A percentile compares a stretch with the other conserved stretches of the same genome.
Evolutionary conservation across 2,329 filamentous ascomycete species (phyloP).

Genomic region (Parastagonospora avenae): DNA sequence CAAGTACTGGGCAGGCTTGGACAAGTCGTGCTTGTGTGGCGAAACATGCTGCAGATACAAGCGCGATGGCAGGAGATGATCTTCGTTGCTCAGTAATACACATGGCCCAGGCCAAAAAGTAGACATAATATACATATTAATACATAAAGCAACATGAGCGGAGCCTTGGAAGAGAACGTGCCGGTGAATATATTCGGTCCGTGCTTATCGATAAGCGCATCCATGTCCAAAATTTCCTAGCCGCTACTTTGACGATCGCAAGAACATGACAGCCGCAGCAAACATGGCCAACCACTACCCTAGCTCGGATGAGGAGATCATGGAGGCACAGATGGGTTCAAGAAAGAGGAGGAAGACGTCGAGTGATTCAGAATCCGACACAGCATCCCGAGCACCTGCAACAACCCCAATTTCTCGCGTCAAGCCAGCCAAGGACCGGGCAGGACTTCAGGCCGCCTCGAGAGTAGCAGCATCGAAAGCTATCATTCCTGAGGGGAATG

Average conservation of each 20-base stretch:
- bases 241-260: neutral
- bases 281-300: constrained; percentile 24
- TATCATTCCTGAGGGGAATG: neutral
- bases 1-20: constrained; percentile 61
- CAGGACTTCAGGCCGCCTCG: constrained; percentile 3
- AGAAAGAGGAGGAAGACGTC: constrained; percentile 47
- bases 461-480: constrained; percentile 8
- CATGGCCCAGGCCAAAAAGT: neutral
- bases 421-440: constrained; percentile 35
- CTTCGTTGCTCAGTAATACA: too few species aligned
- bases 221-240: constrained; percentile 36
- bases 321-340: constrained; percentile 36
- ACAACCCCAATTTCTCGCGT: constrained; percentile 41
- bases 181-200: neutral
- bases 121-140: neutral
- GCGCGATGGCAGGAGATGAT: constrained; percentile 14
- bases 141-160: neutral
- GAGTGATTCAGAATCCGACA: constrained; percentile 22
- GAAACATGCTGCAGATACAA: constrained; percentile 58
- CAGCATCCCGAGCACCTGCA: constrained; percentile 14
- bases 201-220: constrained; percentile 33
- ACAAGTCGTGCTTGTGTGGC: constrained; percentile 62
- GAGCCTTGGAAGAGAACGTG: neutral
- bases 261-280: constrained; percentile 2
- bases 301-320: constrained; percentile 33